Evolutionary conservation across 257 asterid genomes (phyloP).

Genomic region (Solanum paucissectum): DNA sequence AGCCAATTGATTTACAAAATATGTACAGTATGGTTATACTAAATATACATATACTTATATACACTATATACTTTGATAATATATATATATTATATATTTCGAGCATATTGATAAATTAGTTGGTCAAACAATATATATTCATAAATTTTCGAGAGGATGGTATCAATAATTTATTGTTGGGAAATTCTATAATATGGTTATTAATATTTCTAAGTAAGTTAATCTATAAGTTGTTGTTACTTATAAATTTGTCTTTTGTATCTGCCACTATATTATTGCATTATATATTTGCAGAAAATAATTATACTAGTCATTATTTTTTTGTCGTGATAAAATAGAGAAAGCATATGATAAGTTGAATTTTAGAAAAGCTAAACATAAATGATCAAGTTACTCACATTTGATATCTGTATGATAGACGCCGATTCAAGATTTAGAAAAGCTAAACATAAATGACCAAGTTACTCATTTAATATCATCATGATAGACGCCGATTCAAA

Average conservation of each 20-base stretch:
- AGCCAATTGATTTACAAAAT: neutral
- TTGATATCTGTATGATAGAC: neutral
- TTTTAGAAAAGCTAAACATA: neutral
- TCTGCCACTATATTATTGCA: neutral
- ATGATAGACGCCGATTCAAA: rapidly evolving
- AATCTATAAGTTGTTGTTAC: neutral
- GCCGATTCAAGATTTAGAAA: neutral
- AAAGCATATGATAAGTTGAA: neutral
- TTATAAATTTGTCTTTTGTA: neutral
- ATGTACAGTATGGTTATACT: neutral
- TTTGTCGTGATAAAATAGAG: neutral
- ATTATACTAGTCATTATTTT: neutral
- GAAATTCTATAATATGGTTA: neutral
- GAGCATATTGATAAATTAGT: neutral
- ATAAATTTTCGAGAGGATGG: neutral
- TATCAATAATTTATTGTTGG: neutral
- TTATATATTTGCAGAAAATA: neutral
- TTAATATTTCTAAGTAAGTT: neutral
- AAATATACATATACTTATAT: too few relatives aligned
- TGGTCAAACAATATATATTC: neutral
- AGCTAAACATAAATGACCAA: neutral
- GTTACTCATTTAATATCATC: neutral
- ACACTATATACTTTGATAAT: too few relatives aligned
- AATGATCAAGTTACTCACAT: neutral
- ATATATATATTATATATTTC: too few relatives aligned